These are phyloP conservation scores for Russula emetica DNA, from an alignment of 768 basidiomycete species.

Conservation along the genomic window DNA sequence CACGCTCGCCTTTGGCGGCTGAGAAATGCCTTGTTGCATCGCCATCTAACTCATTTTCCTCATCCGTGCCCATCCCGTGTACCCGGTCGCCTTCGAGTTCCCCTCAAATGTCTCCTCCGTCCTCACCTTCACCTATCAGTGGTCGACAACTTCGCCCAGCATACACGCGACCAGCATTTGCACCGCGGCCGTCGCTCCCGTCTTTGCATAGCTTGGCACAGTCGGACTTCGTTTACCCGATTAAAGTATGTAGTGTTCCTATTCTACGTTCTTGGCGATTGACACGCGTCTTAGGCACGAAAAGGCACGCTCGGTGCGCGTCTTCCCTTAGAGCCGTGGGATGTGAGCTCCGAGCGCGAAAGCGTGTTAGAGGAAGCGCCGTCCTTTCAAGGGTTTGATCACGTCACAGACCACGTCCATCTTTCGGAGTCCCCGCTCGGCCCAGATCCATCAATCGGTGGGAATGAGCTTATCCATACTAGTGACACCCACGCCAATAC, in stretches of 20 bases:
- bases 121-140: conserved; percentile 22
- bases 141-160: conserved; percentile 38
- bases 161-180: conserved; percentile 41
- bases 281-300: conserved; percentile 33
- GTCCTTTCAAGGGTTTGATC: conserved; percentile 19
- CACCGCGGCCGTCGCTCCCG: conserved; percentile 41
- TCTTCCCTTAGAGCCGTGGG: conserved; percentile 44
- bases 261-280: conserved; percentile 10
- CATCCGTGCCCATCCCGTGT: conserved; percentile 20
- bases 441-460: conserved; percentile 8
- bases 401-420: conserved; percentile 14
- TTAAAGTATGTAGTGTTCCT: conserved; percentile 35
- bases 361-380: conserved; percentile 14
- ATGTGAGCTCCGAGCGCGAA: conserved; percentile 28
- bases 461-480: conserved; percentile 10
- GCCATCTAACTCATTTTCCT: conserved; percentile 11
- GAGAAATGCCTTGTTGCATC: conserved; percentile 7
- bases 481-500: conserved; percentile 4
- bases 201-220: conserved; percentile 40
- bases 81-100: conserved; percentile 27
- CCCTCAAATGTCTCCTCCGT: conserved; percentile 17
- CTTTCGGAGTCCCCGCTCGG: conserved; percentile 15
- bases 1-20: conserved; percentile 22
- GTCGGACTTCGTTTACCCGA: conserved; percentile 36
- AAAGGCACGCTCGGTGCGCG: conserved; percentile 43